Evolutionary conservation across 139 green algal species (phyloP).

Genomic region (Micractinium sp.): DNA sequence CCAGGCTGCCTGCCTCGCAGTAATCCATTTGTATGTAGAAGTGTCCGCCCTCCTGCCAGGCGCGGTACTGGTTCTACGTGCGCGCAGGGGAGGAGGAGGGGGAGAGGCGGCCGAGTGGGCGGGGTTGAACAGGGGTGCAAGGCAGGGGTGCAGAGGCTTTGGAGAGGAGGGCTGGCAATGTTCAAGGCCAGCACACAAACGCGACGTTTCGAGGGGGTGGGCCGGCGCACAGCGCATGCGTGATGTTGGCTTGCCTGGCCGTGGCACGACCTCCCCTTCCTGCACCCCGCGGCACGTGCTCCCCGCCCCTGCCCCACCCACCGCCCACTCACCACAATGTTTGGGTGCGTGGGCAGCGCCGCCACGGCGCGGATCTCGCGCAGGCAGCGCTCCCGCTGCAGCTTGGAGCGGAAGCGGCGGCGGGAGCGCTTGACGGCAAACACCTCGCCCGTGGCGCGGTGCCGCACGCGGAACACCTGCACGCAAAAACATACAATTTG

Average conservation of each 20-base stretch:
- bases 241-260: too few relatives aligned
- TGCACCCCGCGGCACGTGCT: too few relatives aligned
- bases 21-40: constrained; percentile 85
- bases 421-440: constrained; percentile 70
- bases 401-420: constrained; percentile 50
- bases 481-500: background rate
- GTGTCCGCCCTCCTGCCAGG: constrained; percentile 81
- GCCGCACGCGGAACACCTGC: constrained; percentile 71
- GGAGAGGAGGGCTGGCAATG: too few relatives aligned
- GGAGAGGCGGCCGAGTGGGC: background rate
- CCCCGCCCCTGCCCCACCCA: too few relatives aligned
- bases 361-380: constrained; percentile 76
- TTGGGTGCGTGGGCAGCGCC: constrained; percentile 65
- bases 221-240: background rate
- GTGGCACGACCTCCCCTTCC: too few relatives aligned
- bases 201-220: too few relatives aligned
- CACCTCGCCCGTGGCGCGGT: constrained; percentile 52
- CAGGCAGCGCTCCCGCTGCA: constrained; percentile 61
- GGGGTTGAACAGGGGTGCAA: background rate
- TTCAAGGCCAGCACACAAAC: too few relatives aligned
- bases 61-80: constrained; percentile 61
- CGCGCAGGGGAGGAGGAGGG: background rate
- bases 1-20: constrained; percentile 60
- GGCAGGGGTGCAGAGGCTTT: too few relatives aligned
- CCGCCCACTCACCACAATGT: constrained; percentile 64